Evolutionary conservation across 805 yeast genomes (phyloP), one percentile per base, ranked within the genome.

Genomic region (Schwanniomyces occidentalis): DNA sequence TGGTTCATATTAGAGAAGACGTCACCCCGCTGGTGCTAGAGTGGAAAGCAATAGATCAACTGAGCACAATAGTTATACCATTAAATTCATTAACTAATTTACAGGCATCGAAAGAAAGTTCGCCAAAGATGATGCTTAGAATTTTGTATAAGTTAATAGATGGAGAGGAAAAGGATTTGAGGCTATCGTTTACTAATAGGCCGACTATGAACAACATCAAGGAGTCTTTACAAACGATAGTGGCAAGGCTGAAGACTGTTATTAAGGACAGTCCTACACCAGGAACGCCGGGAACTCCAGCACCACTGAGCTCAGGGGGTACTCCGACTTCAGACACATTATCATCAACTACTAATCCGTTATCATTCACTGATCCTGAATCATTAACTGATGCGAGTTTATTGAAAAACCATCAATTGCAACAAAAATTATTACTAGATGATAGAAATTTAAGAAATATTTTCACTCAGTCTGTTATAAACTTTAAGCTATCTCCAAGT

Each of bases 381-480:
- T 49, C 67, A 4, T 48, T 66, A 13, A 52, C 64, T 5, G 73
- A 66, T 39, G 51, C 58, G 10, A 78, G 72, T 40, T 65, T 91
- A 34, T 63, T 90, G 42, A 73, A 77, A 27, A 87, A 93, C 55
- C 71, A 79, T 27, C 81, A 78, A 32, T 65, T 93, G 12, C 99
- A 93, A 51, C 95, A 89, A 48, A 76, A 77, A 36, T 62, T 91
- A 13, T 65, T 93, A 17, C 67, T 80, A 37, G 84, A 82, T 40
- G 85, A 89, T 51, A 76, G 81, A 32, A 64, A 63, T 6, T 66
- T 93, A 35, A 78, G 87, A 68, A 74, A 77, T 38, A 79, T 84
- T 2, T 93, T 93, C 55, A 82, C 90, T 30, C 95, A 87, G 40
- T 83, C 96, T 0, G 97, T 93, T 5, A 87, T 89, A 41, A 75